Evolutionary conservation across 2,329 filamentous ascomycete species (phyloP).

Genomic region (Alternaria conjuncta): DNA sequence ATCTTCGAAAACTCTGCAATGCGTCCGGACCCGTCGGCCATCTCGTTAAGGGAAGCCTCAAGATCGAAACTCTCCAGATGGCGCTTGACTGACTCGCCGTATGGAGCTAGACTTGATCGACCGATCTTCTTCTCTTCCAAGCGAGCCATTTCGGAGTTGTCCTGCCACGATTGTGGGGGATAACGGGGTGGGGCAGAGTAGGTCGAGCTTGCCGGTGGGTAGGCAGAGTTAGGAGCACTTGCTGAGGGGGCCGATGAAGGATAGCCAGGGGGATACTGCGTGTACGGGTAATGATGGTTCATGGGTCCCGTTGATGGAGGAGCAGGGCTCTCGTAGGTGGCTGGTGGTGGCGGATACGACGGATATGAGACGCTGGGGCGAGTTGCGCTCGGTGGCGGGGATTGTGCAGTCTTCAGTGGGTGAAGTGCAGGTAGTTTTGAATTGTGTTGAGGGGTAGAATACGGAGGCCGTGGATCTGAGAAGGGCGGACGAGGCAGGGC

Average conservation of each 20-base stretch:
- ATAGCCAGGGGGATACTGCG: slow-evolving; percentile 51
- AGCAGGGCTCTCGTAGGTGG: slow-evolving; percentile 45
- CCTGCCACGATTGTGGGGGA: slow-evolving; percentile 48
- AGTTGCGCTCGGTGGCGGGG: slow-evolving; percentile 35
- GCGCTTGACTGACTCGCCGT: slow-evolving; percentile 63
- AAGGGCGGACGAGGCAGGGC: slow-evolving; percentile 36
- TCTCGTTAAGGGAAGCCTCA: slow-evolving; percentile 60
- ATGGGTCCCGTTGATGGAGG: slow-evolving; percentile 47
- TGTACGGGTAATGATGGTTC: slow-evolving; percentile 51
- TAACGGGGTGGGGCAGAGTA: slow-evolving; percentile 51
- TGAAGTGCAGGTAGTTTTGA: slow-evolving; percentile 47
- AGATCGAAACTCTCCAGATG: slow-evolving; percentile 69
- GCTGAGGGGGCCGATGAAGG: slow-evolving; percentile 48
- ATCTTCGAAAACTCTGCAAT: slow-evolving; percentile 57
- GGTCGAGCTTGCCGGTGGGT: slow-evolving; percentile 49
- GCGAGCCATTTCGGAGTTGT: slow-evolving; percentile 39
- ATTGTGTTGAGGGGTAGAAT: slow-evolving; percentile 37
- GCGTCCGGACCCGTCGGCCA: slow-evolving; percentile 53
- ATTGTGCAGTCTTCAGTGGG: slow-evolving; percentile 45
- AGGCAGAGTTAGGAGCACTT: slow-evolving; percentile 46
- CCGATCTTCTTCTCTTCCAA: slow-evolving; percentile 48
- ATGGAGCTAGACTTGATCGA: slow-evolving; percentile 41
- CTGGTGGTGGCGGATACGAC: slow-evolving; percentile 41
- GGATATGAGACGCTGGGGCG: slow-evolving; percentile 36
- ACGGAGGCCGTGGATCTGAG: slow-evolving; percentile 35